Base-by-base conservation (phyloP, 176 grass and related monocot genomes). In the Bothriochloa decipiens region DNA sequence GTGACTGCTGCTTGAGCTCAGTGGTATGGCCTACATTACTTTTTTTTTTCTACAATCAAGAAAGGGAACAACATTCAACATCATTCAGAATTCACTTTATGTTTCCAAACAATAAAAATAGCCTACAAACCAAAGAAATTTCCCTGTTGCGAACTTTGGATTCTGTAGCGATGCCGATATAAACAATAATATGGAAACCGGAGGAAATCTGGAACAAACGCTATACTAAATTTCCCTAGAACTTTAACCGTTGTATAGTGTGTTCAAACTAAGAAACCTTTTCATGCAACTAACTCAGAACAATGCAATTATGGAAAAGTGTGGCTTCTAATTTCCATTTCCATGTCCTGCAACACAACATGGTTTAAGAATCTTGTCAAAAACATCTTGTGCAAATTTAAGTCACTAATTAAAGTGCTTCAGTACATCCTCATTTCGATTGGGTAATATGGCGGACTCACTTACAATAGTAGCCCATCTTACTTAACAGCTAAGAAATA, bases 341-440 rank as follows among this genome's bases (percentile, higher is more conserved):
- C 1, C 50, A 58, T 58, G 57, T 58, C 32, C 11, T 60, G 50
- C 20, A 77, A 47, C 36, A 63, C 37, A 16, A 13, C 27, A 68
- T 80, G 11, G 32, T 68, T 68, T 49, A n/a, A 68, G 17, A 76
- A 76, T 76, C 33, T 76, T 60, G 33, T 60, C 22, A 25, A 39
- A 76, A 77, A 60, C 11, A 81, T 15, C 6, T 49, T 23, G 8
- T 26, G 45, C 63, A 26, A 28, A 36, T 68, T 47, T 15, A 60
- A 17, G 47, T 41, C 65, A 55, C 29, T 3, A 20, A 57, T 27
- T 18, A 27, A 76, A 67, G 18, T 67, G 8, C 58, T 71, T 39
- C 50, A 55, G 28, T 22, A 11, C n/a, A 33, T 50, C 16, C 67
- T 4, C 35, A 70, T 70, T 70, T 82, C 23, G 22, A 58, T 4